A percentile compares a stretch with the other conserved stretches of the same genome.
Evolutionary conservation across 2,329 filamentous ascomycete species (phyloP).

Genomic region (Colletotrichum viniferum): DNA sequence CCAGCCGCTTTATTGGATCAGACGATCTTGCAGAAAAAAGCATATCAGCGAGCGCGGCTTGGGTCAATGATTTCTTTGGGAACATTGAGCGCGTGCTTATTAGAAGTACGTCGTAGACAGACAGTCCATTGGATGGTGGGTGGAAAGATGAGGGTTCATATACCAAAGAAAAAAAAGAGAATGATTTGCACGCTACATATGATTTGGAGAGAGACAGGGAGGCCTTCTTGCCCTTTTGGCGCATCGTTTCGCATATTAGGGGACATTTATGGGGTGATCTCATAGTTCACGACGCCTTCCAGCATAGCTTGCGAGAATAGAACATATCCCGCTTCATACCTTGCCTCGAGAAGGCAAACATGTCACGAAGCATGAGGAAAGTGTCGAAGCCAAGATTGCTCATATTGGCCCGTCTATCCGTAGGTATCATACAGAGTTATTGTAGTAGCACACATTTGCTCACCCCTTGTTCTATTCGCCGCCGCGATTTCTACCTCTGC

Average conservation of each 20-base stretch:
- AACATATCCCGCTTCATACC: not conserved
- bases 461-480: constrained; percentile 9
- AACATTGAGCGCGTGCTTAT: not conserved
- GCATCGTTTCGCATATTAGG: not conserved
- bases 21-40: not conserved
- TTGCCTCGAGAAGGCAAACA: not conserved
- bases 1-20: not conserved
- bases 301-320: constrained; percentile 16
- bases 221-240: not conserved
- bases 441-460: constrained; percentile 27
- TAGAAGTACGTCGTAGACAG: not conserved
- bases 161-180: not conserved
- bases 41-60: not conserved
- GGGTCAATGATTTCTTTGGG: not conserved
- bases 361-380: not conserved
- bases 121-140: not conserved
- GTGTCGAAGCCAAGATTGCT: constrained; percentile 11
- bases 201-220: not conserved
- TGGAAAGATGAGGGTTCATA: not conserved
- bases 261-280: not conserved
- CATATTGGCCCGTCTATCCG: constrained; percentile 30
- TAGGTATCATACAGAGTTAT: constrained; percentile 35
- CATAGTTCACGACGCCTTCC: not conserved
- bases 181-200: not conserved
- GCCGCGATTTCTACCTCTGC: constrained; percentile 5